Evolutionary conservation across 768 basidiomycete genomes (phyloP), one percentile per base, ranked within the genome.

Genomic region (Lenzites betulinus): DNA sequence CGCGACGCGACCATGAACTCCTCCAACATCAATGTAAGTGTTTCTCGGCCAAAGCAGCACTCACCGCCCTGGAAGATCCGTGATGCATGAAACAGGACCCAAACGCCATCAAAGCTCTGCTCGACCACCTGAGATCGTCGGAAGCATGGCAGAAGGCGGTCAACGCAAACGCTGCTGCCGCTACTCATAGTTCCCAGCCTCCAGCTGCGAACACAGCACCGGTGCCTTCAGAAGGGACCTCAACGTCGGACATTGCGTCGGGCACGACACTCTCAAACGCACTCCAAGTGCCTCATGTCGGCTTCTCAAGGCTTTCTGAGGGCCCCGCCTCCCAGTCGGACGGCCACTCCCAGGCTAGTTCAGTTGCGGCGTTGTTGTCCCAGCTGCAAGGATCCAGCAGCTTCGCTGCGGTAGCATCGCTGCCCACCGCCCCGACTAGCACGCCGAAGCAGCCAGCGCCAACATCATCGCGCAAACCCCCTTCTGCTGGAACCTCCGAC

Each of bases 41-140:
- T 20, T 26, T 22, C 15, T 49, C 28, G 22, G 15, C 7, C 22
- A 47, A 25, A 23, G 23, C 13, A 33, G 25, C 36, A 6, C 16
- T 36, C 20, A 15, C 5, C 23, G n/a, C 53, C 18, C 1, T 18
- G n/a, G 9, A 25, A 39, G 16, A 16, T 3, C 3, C 20, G 20
- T 3, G 7, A 38, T 16, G 43, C 18, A 44, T 50, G 22, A 46
- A 51, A 35, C 68, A 92, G 89, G 89, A 92, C 72, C 77, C 86
- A 48, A 77, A 77, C 61, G 83, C 81, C 46, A 79, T 94, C 49
- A 81, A 84, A 66, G 85, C 89, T 26, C 79, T 93, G 25, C 80
- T 94, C 18, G 88, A 92, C 54, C 83, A 83, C 63, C 77, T 93
- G 13, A 78, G 83, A 51, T 73, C 79, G 2, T 92, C 91, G 3